These are phyloP conservation scores for Ceratocystis papillata DNA, from an alignment of 2,329 filamentous ascomycete genomes.

Conservation along the genomic window DNA sequence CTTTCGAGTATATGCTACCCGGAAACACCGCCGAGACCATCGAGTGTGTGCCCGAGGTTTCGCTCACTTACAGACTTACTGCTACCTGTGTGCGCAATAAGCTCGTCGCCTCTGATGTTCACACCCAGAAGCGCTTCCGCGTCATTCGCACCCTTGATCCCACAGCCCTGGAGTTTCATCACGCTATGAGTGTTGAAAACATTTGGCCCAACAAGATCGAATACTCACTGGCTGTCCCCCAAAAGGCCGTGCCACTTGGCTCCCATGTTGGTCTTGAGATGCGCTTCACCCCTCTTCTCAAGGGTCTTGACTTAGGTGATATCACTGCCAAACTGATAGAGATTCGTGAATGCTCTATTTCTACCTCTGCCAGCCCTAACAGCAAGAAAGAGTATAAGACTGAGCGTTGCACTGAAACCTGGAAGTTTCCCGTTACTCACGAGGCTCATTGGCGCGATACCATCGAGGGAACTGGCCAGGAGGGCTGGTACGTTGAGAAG, in stretches of 20 bases:
- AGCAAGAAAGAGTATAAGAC: conserved; percentile 49
- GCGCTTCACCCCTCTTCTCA: conserved; percentile 75
- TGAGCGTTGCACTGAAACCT: conserved; percentile 52
- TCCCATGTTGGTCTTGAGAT: conserved; percentile 77
- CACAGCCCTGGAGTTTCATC: conserved; percentile 63
- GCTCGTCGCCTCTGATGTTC: conserved; percentile 68
- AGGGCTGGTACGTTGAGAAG: conserved; percentile 53
- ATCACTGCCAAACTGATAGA: conserved; percentile 75
- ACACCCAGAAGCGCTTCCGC: conserved; percentile 65
- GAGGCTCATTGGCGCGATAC: conserved; percentile 59
- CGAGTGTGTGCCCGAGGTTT: conserved; percentile 76
- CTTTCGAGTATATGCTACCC: conserved; percentile 63
- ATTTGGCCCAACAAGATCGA: conserved; percentile 97
- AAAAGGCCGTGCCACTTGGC: conserved; percentile 89
- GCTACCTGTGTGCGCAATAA: conserved; percentile 80
- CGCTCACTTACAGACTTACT: conserved; percentile 82
- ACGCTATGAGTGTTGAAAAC: conserved; percentile 93
- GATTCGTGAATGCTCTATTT: conserved; percentile 54
- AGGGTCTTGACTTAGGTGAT: conserved; percentile 75
- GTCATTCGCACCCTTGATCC: conserved; percentile 69
- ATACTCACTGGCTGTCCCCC: conserved; percentile 86
- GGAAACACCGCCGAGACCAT: conserved; percentile 73
- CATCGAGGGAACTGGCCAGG: conserved; percentile 55
- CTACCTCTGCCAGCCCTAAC: conserved; percentile 35
- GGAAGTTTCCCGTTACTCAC: conserved; percentile 45